These are phyloP conservation scores for Arbutus unedo DNA, from an alignment of 148 eudicot genomes.

Conservation along the genomic window DNA sequence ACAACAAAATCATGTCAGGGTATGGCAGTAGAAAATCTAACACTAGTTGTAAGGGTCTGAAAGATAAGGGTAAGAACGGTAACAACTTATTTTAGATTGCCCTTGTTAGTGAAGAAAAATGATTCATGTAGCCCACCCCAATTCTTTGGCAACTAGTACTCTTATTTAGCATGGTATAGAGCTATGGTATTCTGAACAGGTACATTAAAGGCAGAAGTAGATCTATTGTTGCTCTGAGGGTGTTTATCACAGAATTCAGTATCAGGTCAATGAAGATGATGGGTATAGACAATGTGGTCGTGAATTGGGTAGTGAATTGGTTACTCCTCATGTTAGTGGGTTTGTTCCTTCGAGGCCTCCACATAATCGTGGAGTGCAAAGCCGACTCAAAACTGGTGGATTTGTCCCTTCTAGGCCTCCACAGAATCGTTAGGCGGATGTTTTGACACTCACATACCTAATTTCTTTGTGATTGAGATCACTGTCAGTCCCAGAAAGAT, in stretches of 20 bases:
- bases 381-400: no score
- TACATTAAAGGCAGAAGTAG: background rate
- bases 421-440: no score
- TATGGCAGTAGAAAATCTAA: no score
- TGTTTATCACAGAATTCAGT: background rate
- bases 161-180: background rate
- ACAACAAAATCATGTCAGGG: background rate
- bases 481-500: no score
- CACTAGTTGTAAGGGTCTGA: background rate
- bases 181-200: background rate
- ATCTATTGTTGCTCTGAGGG: background rate
- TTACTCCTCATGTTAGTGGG: background rate
- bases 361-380: no score
- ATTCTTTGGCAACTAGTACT: background rate
- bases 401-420: no score
- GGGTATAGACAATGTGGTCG: background rate
- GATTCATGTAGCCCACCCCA: background rate
- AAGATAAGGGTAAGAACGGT: background rate
- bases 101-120: background rate
- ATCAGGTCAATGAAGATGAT: background rate
- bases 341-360: no score
- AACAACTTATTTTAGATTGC: background rate
- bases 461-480: no score
- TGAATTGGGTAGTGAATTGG: background rate
- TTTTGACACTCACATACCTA: no score